Evolutionary conservation across 2,329 filamentous ascomycete species (phyloP), one percentile per base, ranked within the genome.

Genomic region (Knufia fluminis): DNA sequence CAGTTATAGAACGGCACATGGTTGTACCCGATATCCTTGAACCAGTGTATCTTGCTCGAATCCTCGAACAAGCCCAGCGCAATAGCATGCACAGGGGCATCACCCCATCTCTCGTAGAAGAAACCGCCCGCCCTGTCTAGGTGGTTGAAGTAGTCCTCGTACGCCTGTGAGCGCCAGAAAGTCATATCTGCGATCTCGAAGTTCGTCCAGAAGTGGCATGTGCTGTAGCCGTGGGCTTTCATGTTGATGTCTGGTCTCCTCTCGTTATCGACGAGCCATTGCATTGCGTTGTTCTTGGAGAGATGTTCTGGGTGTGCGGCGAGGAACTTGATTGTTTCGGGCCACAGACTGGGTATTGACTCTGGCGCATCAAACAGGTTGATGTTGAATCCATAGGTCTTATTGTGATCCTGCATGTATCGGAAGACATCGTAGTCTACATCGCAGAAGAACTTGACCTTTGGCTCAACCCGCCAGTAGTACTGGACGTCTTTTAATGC

Each of bases 1-100:
- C 92, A 98, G 72, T 98, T 98, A 76, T 94, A 95, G 72, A 94
- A 98, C 40, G 92, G 92, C 48, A 97, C 90, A 61, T 98, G 92
- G 62, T 96, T 89, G 71, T 98, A 98, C 51, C 92, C 92, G 58
- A 98, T 97, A 65, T 98, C 92, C 48, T 91, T 90, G 83, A 98
- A 98, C 90, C 90, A 97, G 68, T 97, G 91, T 53, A 98, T 86
- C 66, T 87, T 90, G 68, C 76, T 85, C 62, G 82, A 79, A 64
- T 98, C 91, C 62, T 94, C 91, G 64, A 98, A 96, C 22, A 98
- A 68, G 24, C 88, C 92, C 36, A 98, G 69, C 0, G 87, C 92
- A 61, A 98, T 89, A 57, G 87, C 94, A 68, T 98, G 92, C 4
- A 98, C 92, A 0, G 92, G 92, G 1, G 92, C 92, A 69, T 98